These are phyloP conservation scores for Kalaharituber pfeilii DNA, from an alignment of 2,329 filamentous ascomycete genomes.

Conservation along the genomic window DNA sequence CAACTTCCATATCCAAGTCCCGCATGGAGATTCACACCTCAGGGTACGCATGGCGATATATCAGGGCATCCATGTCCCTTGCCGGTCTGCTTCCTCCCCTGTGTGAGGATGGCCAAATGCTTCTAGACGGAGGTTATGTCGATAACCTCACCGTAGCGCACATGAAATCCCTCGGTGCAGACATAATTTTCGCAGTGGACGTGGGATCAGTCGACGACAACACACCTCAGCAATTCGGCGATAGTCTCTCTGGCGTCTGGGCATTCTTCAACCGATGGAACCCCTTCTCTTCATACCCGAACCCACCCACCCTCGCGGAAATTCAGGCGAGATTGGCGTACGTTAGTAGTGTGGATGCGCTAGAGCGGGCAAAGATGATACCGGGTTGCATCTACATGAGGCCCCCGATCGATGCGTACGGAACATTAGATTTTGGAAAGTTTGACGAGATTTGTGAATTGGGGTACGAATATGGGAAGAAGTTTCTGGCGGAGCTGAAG, in stretches of 20 bases:
- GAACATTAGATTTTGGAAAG: constrained; percentile 87
- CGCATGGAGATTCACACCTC: constrained; percentile 84
- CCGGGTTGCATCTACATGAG: constrained; percentile 92
- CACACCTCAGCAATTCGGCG: constrained; percentile 79
- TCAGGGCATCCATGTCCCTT: constrained; percentile 89
- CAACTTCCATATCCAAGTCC: constrained; percentile 93
- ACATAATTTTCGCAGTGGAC: constrained; percentile 89
- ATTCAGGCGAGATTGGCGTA: constrained; percentile 92
- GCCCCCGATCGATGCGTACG: constrained; percentile 82
- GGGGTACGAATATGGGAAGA: constrained; percentile 70
- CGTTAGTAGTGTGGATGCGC: constrained; percentile 80
- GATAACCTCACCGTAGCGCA: constrained; percentile 94
- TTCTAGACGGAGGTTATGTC: constrained; percentile 89
- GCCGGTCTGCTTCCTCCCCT: constrained; percentile 82
- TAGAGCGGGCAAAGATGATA: constrained; percentile 81
- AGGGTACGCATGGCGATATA: constrained; percentile 94
- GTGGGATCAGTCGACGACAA: constrained; percentile 86
- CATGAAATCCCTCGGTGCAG: constrained; percentile 86
- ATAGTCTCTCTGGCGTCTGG: constrained; percentile 90
- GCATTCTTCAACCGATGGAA: constrained; percentile 94
- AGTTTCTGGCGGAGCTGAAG: constrained; percentile 58
- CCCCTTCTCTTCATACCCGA: constrained; percentile 71
- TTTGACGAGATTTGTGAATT: constrained; percentile 93
- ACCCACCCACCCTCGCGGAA: constrained; percentile 85
- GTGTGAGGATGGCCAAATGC: constrained; percentile 92